Base-by-base conservation (phyloP, 2,329 filamentous ascomycete species). In the Ambrosiella beaveri region DNA sequence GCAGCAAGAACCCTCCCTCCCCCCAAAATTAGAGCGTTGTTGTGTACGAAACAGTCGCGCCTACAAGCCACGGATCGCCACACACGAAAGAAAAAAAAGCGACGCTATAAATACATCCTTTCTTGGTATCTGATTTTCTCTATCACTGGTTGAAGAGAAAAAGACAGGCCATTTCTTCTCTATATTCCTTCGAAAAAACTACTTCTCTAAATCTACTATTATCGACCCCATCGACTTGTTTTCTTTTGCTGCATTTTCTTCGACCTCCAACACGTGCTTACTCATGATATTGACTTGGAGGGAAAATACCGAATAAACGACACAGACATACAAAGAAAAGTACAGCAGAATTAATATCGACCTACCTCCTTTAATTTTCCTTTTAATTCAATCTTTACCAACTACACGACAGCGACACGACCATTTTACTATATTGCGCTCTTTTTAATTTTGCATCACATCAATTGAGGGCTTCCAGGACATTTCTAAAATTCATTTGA, bases 291-390 rank as follows among this genome's bases (percentile, higher is more conserved):
- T n/a, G 27, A 27, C 27, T 27, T 27, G 27, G 27, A 27, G 27
- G 17, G 11, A 47, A 17, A 47, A n/a, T 13, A 47, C 44, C 40
- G 11, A 12, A 41, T 12, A 41, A 6, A 3, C 7, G 40, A 50
- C 45, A 57, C 39, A 13, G 27, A 15, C 8, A n/a, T n/a, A 27
- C 17, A 47, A 36, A 54, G 51, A 41, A 41, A 53, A 39, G 51
- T 56, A 47, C 44, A 35, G 51, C 12, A 39, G 27, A 27, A 55
- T 56, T 44, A 35, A 36, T 47, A 50, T 19, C 19, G 51, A 56
- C 27, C 52, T 35, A 41, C 54, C 57, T 59, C 57, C 57, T 59
- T 59, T 59, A 59, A 59, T 59, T 59, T 59, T 55, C 47, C 35
- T 40, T 17, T 53, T 53, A 53, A 53, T 53, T 38, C 51, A 53